Conservation (phyloP, 148 eudicot genomes). For the Tetragonia tetragonoides region DNA sequence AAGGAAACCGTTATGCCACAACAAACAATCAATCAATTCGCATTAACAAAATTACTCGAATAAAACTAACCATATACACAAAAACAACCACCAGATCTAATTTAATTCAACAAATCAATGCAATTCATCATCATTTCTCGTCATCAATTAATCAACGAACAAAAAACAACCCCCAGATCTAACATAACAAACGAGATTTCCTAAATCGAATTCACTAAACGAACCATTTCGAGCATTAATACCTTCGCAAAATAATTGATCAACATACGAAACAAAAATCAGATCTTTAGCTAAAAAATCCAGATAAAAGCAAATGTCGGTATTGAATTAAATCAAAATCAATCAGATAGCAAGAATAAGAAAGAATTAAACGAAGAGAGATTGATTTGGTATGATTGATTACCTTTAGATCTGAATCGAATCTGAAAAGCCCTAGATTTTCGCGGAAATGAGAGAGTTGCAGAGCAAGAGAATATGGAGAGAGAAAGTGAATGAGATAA, state of each 20-base stretch:
- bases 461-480: background rate
- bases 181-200: background rate
- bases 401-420: constrained; percentile 19
- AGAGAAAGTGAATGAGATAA: background rate
- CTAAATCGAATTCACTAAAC: background rate
- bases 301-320: background rate
- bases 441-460: constrained; percentile 6
- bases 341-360: background rate
- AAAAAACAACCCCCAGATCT: constrained; percentile 11
- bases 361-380: background rate
- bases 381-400: background rate
- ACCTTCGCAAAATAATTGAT: background rate
- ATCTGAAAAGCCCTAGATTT: constrained; percentile 27
- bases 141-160: constrained; percentile 2
- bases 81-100: constrained; percentile 12
- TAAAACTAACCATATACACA: background rate
- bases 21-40: background rate
- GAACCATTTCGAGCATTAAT: background rate
- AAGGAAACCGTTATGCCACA: too few species aligned
- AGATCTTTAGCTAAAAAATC: background rate
- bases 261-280: background rate
- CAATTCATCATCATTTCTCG: background rate
- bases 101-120: background rate
- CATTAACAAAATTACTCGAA: background rate
- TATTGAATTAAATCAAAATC: background rate